Percentiles rank a stretch among this genome's conserved stretches.
Conservation (phyloP, 1,284 basidiomycete genomes). For the Moniliella sp. region DNA sequence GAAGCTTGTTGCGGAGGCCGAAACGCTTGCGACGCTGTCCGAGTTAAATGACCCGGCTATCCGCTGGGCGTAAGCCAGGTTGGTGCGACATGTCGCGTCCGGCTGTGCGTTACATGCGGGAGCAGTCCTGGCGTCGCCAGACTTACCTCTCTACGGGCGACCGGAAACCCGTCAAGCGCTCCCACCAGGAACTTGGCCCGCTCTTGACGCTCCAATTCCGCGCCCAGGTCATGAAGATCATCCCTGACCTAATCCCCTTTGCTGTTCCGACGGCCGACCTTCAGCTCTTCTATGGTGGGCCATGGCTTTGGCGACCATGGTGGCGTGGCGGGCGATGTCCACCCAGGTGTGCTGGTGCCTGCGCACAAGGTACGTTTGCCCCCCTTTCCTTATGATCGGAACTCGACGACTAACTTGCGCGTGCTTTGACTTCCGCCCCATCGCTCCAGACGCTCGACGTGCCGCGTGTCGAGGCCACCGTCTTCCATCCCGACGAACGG, state of each 20-base stretch:
- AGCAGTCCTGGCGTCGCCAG: constrained; percentile 60
- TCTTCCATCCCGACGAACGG: constrained; percentile 56
- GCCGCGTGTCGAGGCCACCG: constrained; percentile 49
- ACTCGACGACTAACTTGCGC: too few species aligned
- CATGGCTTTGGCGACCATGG: constrained; percentile 30
- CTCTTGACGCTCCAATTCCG: constrained; percentile 55
- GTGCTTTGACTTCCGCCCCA: too few species aligned
- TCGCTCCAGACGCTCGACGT: constrained; percentile 42
- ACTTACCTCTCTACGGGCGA: background rate
- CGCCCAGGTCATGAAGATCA: constrained; percentile 62
- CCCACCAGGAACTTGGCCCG: constrained; percentile 1
- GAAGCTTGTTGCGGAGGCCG: constrained; percentile 36
- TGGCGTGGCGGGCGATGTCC: constrained; percentile 41
- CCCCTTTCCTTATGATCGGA: background rate
- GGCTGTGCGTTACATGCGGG: constrained; percentile 56
- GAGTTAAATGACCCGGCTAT: constrained; percentile 56
- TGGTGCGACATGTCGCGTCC: constrained; percentile 38
- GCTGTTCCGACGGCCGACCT: constrained; percentile 55
- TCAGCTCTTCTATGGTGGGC: constrained; percentile 42
- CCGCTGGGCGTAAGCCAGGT: constrained; percentile 46
- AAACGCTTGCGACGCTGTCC: constrained; percentile 45
- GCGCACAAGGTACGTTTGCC: constrained; percentile 1
- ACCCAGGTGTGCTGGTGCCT: constrained; percentile 42
- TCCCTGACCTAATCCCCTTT: constrained; percentile 61
- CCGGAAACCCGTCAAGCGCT: background rate